Percentiles rank a stretch among this genome's conserved stretches.
Evolutionary conservation across 148 eudicot genomes (phyloP).

Genomic region (Heliamphora exappendiculata): DNA sequence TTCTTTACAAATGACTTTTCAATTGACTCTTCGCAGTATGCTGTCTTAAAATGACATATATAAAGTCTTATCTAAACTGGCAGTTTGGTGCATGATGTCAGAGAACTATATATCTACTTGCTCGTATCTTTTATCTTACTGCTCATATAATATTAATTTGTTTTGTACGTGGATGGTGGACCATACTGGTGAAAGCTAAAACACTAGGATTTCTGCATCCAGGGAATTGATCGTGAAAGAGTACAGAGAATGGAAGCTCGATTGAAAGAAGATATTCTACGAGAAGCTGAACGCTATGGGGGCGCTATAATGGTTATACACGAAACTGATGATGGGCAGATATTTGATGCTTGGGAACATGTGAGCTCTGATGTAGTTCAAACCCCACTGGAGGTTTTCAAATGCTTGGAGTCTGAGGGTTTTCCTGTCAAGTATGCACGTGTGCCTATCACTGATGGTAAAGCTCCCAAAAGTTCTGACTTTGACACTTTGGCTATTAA

Average conservation of each 20-base stretch:
- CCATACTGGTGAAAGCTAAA: constrained; percentile 9
- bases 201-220: constrained; percentile 12
- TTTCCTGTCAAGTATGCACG: constrained; percentile 87
- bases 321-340: constrained; percentile 79
- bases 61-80: neutral
- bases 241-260: constrained; percentile 95
- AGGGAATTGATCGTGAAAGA: constrained; percentile 93
- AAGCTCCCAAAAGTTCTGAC: constrained; percentile 96
- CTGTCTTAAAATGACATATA: neutral
- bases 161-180: neutral
- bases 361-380: constrained; percentile 58
- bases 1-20: neutral
- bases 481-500: constrained; percentile 70
- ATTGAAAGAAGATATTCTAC: constrained; percentile 75
- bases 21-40: neutral
- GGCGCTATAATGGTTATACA: constrained; percentile 97
- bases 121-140: neutral
- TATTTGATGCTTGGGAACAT: constrained; percentile 88
- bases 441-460: constrained; percentile 98
- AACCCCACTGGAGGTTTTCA: constrained; percentile 86
- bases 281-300: constrained; percentile 68
- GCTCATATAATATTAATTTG: neutral
- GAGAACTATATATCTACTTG: constrained; percentile 1
- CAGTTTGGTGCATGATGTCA: constrained; percentile 1
- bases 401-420: constrained; percentile 62